These are phyloP conservation scores for Naematelia aurantialba DNA, from an alignment of 768 basidiomycete species.

Conservation along the genomic window DNA sequence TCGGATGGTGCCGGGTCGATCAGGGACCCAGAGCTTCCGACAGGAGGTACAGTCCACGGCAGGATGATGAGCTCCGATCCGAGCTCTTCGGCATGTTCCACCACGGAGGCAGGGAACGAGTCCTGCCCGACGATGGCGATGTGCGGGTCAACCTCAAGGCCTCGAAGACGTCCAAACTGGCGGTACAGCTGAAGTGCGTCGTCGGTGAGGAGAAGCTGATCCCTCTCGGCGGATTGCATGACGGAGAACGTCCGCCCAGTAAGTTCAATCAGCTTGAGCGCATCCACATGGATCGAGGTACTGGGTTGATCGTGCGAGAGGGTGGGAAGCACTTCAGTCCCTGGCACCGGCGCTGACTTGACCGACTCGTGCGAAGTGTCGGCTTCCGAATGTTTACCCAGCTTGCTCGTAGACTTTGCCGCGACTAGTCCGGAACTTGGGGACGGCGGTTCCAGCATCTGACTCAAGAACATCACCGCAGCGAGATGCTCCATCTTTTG, in stretches of 20 bases:
- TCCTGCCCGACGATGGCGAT: constrained; percentile 73
- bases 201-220: constrained; percentile 55
- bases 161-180: constrained; percentile 45
- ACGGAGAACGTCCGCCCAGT: constrained; percentile 83
- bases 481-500: constrained; percentile 87
- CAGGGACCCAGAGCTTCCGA: constrained; percentile 22
- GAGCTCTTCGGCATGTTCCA: constrained; percentile 59
- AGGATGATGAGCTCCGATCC: constrained; percentile 72
- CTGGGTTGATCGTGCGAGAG: constrained; percentile 1
- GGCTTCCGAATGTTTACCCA: constrained; percentile 3
- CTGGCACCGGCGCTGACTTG: constrained; percentile 25
- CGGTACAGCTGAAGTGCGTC: constrained; percentile 57
- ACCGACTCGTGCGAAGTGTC: constrained; percentile 26
- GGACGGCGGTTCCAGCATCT: constrained; percentile 62
- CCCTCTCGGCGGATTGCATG: constrained; percentile 67
- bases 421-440: constrained; percentile 9
- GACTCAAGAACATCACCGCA: constrained; percentile 81
- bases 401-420: background rate
- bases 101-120: constrained; percentile 66
- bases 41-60: constrained; percentile 63
- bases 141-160: constrained; percentile 62
- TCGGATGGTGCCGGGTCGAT: constrained; percentile 21
- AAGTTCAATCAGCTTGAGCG: constrained; percentile 82
- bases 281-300: constrained; percentile 57
- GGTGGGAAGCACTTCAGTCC: constrained; percentile 14